Evolutionary conservation across 345 rosid genomes (phyloP).

Genomic region (Cardiospermum halicacabum): DNA sequence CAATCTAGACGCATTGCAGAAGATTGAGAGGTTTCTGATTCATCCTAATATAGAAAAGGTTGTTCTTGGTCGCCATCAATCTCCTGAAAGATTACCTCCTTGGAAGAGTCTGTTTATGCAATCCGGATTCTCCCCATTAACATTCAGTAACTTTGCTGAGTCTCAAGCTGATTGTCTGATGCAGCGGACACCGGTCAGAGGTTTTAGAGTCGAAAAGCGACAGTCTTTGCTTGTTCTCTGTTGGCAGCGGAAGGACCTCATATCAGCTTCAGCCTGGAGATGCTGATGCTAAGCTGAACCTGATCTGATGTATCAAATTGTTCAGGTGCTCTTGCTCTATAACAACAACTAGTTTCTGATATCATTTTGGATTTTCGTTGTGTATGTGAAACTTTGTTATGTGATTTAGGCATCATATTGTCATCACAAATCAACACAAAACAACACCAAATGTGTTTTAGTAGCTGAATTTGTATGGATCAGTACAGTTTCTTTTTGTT

Average conservation of each 20-base stretch:
- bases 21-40: slow-evolving; percentile 75
- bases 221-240: slow-evolving; percentile 69
- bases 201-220: slow-evolving; percentile 80
- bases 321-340: slow-evolving; percentile 33
- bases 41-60: slow-evolving; percentile 66
- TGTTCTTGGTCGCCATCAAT: slow-evolving; percentile 54
- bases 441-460: slow-evolving; percentile 30
- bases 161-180: slow-evolving; percentile 84
- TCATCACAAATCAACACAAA: slow-evolving; percentile 29
- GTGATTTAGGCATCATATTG: slow-evolving; percentile 36
- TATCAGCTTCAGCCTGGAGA: slow-evolving; percentile 89
- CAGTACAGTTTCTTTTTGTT: slow-evolving; percentile 23
- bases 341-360: slow-evolving; percentile 31
- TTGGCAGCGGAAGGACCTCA: slow-evolving; percentile 87
- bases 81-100: slow-evolving; percentile 48
- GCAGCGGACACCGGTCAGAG: slow-evolving; percentile 58
- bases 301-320: too few relatives aligned
- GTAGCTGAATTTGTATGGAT: slow-evolving; percentile 29
- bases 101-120: slow-evolving; percentile 77
- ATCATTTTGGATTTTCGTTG: slow-evolving; percentile 23
- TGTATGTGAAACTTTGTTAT: slow-evolving; percentile 31
- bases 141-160: slow-evolving; percentile 75
- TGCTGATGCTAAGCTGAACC: too few relatives aligned
- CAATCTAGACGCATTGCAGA: slow-evolving; percentile 61
- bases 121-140: slow-evolving; percentile 58